Evolutionary conservation across 768 basidiomycete genomes (phyloP), one percentile per base, ranked within the genome.

Genomic region (Flagelloscypha sp.): DNA sequence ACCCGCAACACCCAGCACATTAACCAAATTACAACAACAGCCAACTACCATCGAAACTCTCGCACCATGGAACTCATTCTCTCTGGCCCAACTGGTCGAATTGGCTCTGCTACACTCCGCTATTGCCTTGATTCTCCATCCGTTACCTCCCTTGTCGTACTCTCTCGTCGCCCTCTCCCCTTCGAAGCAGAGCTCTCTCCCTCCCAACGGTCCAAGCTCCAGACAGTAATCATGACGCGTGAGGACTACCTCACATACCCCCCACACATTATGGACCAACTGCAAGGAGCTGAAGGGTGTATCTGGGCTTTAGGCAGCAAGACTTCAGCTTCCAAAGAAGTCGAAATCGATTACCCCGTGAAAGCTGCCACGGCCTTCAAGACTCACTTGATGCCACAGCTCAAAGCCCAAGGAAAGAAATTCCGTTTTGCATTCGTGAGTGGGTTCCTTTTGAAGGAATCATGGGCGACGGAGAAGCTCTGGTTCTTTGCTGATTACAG

Each of bases 291-390:
- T 3, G 35, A 42, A 11, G 40, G 30, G 9, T 42, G 40, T 25
- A 33, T 42, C 24, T 42, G 40, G 40, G n/a, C n/a, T n/a, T n/a
- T n/a, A n/a, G n/a, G n/a, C n/a, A n/a, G n/a, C n/a, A n/a, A n/a
- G n/a, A n/a, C n/a, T n/a, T n/a, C n/a, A n/a, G n/a, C n/a, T n/a
- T n/a, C n/a, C 35, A n/a, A n/a, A n/a, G 40, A 41, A 24, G 35
- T 41, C 24, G 40, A 41, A 25, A 41, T 41, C 28, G 40, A 36
- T n/a, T 41, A 41, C 16, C 40, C 34, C 5, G 29, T 41, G 11
- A 35, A 34, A 3, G 21, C 36, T 2, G 34, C 29, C 15, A 28
- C 25, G 6, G 21, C 35, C n/a, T 18, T 42, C 4, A n/a, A n/a
- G n/a, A n/a, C n/a, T n/a, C n/a, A n/a, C n/a, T n/a, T n/a, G n/a